phyloP scores from a whole-genome alignment of 176 grass and related monocot species.

The Oryza meridionalis region DNA sequence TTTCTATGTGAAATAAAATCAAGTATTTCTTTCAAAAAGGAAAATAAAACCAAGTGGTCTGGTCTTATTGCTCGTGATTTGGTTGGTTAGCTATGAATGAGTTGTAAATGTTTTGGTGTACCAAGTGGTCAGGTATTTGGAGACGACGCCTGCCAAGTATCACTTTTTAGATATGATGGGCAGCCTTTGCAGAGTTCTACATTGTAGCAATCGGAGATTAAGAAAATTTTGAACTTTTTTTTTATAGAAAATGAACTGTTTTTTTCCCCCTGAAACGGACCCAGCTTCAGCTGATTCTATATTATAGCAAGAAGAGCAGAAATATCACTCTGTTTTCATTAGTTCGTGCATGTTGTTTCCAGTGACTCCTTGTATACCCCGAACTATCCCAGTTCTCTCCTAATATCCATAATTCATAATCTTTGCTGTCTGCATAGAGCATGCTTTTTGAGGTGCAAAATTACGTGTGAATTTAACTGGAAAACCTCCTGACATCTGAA shows the following conservation, averaged over 20 bases:
- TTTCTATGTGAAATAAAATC: slow-evolving; percentile 19
- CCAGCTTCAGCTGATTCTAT: no score
- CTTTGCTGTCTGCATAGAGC: neutral
- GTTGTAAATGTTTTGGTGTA: slow-evolving; percentile 30
- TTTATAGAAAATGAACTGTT: slow-evolving; percentile 9
- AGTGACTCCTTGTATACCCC: neutral
- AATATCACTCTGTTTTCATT: slow-evolving; percentile 12
- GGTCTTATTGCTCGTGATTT: slow-evolving; percentile 25
- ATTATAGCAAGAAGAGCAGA: no score
- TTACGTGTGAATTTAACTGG: neutral
- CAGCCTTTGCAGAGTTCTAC: neutral
- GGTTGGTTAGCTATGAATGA: slow-evolving; percentile 38
- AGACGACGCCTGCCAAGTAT: neutral
- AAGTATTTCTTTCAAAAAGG: neutral
- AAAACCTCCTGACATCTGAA: neutral
- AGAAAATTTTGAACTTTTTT: neutral
- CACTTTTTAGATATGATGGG: neutral
- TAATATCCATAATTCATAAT: neutral
- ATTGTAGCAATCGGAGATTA: neutral
- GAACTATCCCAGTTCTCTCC: neutral
- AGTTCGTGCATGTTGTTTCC: neutral
- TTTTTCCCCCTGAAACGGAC: no score
- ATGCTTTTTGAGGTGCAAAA: slow-evolving; percentile 3
- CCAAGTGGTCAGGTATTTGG: slow-evolving; percentile 1
- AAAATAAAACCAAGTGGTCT: slow-evolving; percentile 38